These are phyloP conservation scores for Zizania palustris DNA, from an alignment of 202 grass and related monocot genomes.

Conservation along the genomic window DNA sequence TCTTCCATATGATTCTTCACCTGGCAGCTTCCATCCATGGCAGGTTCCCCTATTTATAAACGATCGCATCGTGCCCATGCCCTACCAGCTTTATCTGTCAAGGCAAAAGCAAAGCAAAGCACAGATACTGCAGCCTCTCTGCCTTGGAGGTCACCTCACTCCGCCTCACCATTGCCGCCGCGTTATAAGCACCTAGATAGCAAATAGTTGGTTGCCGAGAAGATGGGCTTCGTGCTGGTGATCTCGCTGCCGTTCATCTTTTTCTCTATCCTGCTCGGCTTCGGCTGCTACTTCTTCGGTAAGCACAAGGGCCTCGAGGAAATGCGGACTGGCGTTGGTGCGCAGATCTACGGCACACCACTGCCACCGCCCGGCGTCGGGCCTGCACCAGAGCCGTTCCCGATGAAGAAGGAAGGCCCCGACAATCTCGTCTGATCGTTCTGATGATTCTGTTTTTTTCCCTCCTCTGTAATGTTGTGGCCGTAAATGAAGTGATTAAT, in stretches of 20 bases:
- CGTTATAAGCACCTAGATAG: background rate
- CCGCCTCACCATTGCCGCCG: background rate
- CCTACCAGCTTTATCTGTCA: background rate
- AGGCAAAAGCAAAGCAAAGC: slow-evolving; percentile 33
- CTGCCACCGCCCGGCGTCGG: slow-evolving; percentile 50
- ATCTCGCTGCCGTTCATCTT: slow-evolving; percentile 77
- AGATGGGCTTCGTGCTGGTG: slow-evolving; percentile 67
- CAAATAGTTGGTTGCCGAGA: background rate
- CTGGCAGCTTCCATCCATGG: slow-evolving; percentile 3
- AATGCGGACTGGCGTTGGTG: slow-evolving; percentile 53
- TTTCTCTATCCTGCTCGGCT: slow-evolving; percentile 62
- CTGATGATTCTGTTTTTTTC: background rate
- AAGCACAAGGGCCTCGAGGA: slow-evolving; percentile 72
- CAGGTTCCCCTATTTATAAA: background rate
- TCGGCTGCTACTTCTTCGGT: slow-evolving; percentile 85
- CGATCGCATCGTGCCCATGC: background rate
- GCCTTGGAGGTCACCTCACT: background rate
- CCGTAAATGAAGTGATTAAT: background rate
- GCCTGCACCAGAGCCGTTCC: slow-evolving; percentile 18
- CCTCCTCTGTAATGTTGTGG: background rate
- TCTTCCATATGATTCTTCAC: slow-evolving; percentile 32
- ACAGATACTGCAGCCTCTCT: background rate
- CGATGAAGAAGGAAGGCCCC: slow-evolving; percentile 42
- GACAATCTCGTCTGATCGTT: slow-evolving; percentile 33
- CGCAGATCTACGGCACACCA: slow-evolving; percentile 64